phyloP scores from a whole-genome alignment of 2,329 filamentous ascomycete species.

The Blastomyces gilchristii region DNA sequence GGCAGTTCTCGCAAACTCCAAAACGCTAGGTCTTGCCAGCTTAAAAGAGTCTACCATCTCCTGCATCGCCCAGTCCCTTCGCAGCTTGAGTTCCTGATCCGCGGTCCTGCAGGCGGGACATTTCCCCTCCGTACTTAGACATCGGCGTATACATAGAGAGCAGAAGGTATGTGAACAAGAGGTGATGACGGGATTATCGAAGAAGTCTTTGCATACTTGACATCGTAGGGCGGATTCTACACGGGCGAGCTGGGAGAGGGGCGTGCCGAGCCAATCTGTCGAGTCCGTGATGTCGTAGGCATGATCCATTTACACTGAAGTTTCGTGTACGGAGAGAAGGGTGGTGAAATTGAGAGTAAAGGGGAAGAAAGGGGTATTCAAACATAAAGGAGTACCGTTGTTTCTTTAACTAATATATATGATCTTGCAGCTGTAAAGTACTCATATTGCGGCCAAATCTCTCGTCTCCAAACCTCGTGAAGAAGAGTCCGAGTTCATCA shows the following conservation, averaged over 20 bases:
- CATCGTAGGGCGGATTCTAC: constrained; percentile 82
- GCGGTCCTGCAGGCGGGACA: constrained; percentile 72
- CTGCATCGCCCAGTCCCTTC: constrained; percentile 74
- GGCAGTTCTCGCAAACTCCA: constrained; percentile 51
- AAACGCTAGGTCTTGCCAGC: constrained; percentile 49
- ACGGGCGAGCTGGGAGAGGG: constrained; percentile 34
- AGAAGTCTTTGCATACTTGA: constrained; percentile 98
- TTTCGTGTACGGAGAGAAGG: not conserved
- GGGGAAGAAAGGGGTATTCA: constrained; percentile 8
- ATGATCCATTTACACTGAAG: constrained; percentile 23
- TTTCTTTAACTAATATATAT: not conserved
- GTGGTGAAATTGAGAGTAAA: constrained; percentile 1
- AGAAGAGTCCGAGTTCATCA: not conserved
- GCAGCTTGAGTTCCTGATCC: constrained; percentile 75
- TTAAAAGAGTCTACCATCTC: constrained; percentile 75
- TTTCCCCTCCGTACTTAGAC: constrained; percentile 69
- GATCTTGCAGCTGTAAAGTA: not conserved
- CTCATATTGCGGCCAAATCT: not conserved
- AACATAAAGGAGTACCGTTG: not conserved
- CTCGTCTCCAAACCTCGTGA: not conserved
- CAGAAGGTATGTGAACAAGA: constrained; percentile 94
- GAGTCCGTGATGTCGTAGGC: constrained; percentile 35
- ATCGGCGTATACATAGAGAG: constrained; percentile 85
- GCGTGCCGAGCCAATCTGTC: constrained; percentile 41
- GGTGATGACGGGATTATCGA: constrained; percentile 86